Conservation (phyloP, 179 eudicot genomes). For the Silene coronaria region DNA sequence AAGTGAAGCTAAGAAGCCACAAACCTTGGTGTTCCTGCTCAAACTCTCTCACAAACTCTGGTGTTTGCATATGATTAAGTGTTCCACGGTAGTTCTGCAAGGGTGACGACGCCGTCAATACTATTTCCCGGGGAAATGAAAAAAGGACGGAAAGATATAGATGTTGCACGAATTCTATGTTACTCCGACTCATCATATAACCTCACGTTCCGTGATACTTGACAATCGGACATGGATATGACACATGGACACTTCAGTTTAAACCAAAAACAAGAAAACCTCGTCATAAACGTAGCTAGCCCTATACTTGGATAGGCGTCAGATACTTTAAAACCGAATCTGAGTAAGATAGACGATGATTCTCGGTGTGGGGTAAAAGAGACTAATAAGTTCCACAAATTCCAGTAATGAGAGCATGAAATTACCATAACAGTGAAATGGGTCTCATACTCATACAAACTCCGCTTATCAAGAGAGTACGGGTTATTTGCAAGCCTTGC, state of each 20-base stretch:
- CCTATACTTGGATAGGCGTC: background rate
- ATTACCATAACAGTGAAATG: constrained; percentile 99
- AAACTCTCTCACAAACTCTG: constrained; percentile 77
- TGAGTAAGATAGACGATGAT: background rate
- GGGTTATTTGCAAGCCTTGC: constrained; percentile 83
- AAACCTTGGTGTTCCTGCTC: constrained; percentile 82
- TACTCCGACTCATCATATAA: no score
- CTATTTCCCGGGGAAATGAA: background rate
- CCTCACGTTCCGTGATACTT: no score
- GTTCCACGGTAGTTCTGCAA: constrained; percentile 85
- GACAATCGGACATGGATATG: no score
- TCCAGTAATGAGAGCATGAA: background rate
- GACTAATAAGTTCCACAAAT: background rate
- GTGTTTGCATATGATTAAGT: constrained; percentile 68
- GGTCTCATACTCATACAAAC: constrained; percentile 86
- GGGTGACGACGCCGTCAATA: background rate
- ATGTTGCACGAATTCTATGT: background rate
- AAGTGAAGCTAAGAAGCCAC: background rate
- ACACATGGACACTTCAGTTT: background rate
- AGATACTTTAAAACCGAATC: background rate
- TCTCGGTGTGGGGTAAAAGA: background rate
- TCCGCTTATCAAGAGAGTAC: constrained; percentile 65
- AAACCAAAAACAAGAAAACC: background rate
- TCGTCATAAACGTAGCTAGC: background rate
- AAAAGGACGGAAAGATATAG: background rate